A percentile compares a stretch with the other conserved stretches of the same genome.
These are phyloP conservation scores for Tetraselmis striata DNA, from an alignment of 139 green algal species.

Conservation along the genomic window DNA sequence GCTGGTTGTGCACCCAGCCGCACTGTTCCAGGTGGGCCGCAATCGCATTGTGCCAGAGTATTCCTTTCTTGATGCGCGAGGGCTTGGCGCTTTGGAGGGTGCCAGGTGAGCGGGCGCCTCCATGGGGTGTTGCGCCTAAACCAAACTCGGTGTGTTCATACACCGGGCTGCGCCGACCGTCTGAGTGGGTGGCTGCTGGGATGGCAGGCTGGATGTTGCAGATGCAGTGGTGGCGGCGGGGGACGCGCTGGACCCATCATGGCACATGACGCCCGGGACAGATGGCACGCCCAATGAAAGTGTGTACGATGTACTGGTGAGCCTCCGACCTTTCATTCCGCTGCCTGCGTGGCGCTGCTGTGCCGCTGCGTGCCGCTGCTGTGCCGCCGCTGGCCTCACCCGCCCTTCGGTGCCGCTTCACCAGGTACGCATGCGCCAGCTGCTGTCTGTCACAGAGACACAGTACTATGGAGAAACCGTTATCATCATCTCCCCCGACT, in stretches of 20 bases:
- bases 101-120: not conserved
- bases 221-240: not conserved
- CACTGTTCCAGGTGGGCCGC: constrained; percentile 36
- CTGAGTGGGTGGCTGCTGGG: too few species aligned
- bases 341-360: too few species aligned
- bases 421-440: constrained; percentile 43
- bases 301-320: constrained; percentile 54
- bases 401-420: too few species aligned
- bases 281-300: constrained; percentile 75
- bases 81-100: constrained; percentile 53
- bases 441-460: constrained; percentile 52
- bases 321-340: too few species aligned
- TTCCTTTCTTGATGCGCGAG: constrained; percentile 38
- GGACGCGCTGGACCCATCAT: not conserved
- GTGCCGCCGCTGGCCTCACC: too few species aligned
- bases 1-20: too few species aligned
- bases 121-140: too few species aligned
- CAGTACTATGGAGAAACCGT: constrained; percentile 43
- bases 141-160: too few species aligned
- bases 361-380: too few species aligned
- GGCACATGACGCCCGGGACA: constrained; percentile 21
- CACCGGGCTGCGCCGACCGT: too few species aligned
- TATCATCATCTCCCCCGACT: constrained; percentile 62
- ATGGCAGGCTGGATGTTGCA: not conserved
- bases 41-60: constrained; percentile 32